Percentiles rank a stretch among this genome's conserved stretches.
Conservation (phyloP, 208 protist genomes). For the Acanthamoeba polyphaga region DNA sequence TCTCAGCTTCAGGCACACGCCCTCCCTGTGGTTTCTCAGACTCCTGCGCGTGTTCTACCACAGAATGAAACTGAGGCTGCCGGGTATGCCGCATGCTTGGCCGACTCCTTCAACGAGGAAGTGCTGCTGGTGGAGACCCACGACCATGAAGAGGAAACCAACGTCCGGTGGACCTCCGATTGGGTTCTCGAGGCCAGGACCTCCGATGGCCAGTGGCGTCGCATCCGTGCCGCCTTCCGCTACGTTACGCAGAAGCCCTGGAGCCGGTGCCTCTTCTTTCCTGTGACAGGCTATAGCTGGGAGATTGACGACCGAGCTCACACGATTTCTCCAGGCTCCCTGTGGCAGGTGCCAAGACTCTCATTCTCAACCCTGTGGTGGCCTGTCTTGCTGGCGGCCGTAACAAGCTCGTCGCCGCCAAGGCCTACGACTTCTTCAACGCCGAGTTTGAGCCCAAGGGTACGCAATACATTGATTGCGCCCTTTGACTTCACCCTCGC, state of each 20-base stretch:
- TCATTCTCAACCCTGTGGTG: constrained; percentile 88
- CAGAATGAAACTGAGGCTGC: constrained; percentile 87
- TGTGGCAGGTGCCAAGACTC: constrained; percentile 77
- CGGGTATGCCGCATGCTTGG: constrained; percentile 83
- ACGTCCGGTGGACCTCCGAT: constrained; percentile 74
- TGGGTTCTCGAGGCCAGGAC: constrained; percentile 66
- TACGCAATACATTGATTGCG: not conserved
- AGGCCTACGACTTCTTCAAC: constrained; percentile 90
- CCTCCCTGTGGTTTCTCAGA: not conserved
- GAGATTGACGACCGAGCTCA: not conserved
- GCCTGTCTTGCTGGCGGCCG: constrained; percentile 90
- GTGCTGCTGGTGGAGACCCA: constrained; percentile 84
- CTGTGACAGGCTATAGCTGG: not conserved
- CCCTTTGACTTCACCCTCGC: not conserved
- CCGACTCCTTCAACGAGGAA: constrained; percentile 79
- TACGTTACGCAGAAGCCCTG: constrained; percentile 91
- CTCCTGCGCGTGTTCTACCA: not conserved
- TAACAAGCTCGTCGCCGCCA: constrained; percentile 89
- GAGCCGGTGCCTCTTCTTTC: constrained; percentile 84
- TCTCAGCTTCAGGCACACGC: not conserved
- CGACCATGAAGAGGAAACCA: constrained; percentile 57
- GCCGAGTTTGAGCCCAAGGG: constrained; percentile 71
- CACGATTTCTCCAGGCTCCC: constrained; percentile 1
- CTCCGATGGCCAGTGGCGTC: constrained; percentile 80
- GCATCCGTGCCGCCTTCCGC: constrained; percentile 84